Percentiles rank a stretch among this genome's conserved stretches.
Conservation (phyloP, 2,329 filamentous ascomycete genomes). For the Penicillium digitatum region DNA sequence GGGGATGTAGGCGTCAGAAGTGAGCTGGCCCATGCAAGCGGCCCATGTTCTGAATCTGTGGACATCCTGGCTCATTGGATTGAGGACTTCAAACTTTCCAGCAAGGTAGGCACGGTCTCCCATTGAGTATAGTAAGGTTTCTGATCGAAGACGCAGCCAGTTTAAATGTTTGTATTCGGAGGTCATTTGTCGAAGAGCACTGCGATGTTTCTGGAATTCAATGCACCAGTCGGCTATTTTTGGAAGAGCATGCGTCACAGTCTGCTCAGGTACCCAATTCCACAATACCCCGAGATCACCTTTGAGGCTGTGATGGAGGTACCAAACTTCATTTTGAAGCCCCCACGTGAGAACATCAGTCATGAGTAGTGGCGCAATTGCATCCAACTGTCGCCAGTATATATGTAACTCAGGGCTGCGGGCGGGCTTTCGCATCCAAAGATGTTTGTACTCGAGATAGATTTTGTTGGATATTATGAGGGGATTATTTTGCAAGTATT, state of each 20-base stretch:
- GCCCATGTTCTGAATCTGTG: constrained; percentile 19
- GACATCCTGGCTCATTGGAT: constrained; percentile 23
- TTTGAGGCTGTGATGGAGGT: constrained; percentile 9
- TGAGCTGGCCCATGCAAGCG: background rate
- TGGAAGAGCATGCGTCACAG: no score
- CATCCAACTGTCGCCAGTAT: constrained; percentile 30
- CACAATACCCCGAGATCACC: constrained; percentile 6
- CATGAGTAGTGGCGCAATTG: constrained; percentile 19
- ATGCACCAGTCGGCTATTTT: background rate
- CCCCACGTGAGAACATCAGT: background rate
- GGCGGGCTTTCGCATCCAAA: constrained; percentile 3
- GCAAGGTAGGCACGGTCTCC: constrained; percentile 11
- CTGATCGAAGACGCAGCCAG: constrained; percentile 24
- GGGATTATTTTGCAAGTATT: background rate
- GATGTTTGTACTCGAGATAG: constrained; percentile 2
- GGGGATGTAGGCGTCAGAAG: background rate
- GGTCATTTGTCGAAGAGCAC: constrained; percentile 1
- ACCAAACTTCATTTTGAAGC: constrained; percentile 9
- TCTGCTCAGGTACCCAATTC: background rate
- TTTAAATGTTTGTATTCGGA: constrained; percentile 15
- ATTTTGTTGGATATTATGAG: background rate
- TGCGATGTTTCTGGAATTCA: constrained; percentile 3
- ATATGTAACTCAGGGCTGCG: constrained; percentile 13
- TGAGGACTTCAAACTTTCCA: constrained; percentile 15
- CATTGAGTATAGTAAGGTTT: constrained; percentile 19